These are phyloP conservation scores for Xylaria sp. DNA, from an alignment of 2,329 filamentous ascomycete species.

Conservation along the genomic window DNA sequence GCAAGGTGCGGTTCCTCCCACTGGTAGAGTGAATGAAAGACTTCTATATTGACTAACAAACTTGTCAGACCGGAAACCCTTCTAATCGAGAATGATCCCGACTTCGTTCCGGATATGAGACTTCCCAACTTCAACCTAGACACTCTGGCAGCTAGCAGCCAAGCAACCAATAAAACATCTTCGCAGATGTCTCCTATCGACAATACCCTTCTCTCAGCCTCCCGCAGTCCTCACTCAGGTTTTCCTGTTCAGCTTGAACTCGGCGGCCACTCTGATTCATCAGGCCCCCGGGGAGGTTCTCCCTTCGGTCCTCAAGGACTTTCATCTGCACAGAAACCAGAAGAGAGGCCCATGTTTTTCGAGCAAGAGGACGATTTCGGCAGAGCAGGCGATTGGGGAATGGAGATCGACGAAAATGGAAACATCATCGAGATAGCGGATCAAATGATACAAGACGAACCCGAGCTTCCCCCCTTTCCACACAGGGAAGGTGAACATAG, in stretches of 20 bases:
- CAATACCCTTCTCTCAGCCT: constrained; percentile 22
- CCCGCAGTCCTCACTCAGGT: constrained; percentile 19
- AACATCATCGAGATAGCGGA: constrained; percentile 45
- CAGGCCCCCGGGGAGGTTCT: constrained; percentile 19
- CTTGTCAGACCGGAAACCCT: constrained; percentile 70
- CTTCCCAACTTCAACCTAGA: constrained; percentile 63
- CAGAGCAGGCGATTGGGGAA: constrained; percentile 44
- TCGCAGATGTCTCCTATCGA: constrained; percentile 34
- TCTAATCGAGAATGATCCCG: constrained; percentile 78
- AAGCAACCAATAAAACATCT: constrained; percentile 35
- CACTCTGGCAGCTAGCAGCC: constrained; percentile 38
- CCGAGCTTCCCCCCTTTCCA: constrained; percentile 48
- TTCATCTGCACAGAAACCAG: constrained; percentile 34
- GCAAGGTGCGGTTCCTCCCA: constrained; percentile 60
- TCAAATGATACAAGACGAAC: constrained; percentile 44
- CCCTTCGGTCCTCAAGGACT: constrained; percentile 33
- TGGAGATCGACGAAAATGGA: constrained; percentile 56
- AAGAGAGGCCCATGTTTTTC: constrained; percentile 37
- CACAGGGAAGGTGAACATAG: constrained; percentile 20
- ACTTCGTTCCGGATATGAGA: constrained; percentile 70
- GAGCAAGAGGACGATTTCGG: constrained; percentile 43
- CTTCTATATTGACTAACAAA: constrained; percentile 1
- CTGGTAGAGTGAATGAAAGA: constrained; percentile 11
- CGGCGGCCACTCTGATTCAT: constrained; percentile 25
- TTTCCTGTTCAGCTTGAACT: constrained; percentile 32